Percentiles rank a stretch among this genome's conserved stretches.
Conservation (phyloP, 768 basidiomycete genomes). For the Suillus occidentalis region DNA sequence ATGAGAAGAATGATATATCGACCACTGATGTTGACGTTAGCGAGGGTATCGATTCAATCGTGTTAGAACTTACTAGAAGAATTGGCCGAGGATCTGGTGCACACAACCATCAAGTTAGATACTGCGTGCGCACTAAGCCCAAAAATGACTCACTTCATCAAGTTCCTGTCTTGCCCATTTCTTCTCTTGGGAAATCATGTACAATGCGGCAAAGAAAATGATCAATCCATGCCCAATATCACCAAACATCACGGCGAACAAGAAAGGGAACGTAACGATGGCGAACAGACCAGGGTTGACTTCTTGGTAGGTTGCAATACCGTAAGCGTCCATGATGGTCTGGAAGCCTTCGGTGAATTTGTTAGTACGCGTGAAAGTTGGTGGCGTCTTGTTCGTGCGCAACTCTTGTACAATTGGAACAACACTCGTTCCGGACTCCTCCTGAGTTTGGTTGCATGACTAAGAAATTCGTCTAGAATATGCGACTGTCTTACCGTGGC, state of each 20-base stretch:
- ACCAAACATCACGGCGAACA: constrained; percentile 99
- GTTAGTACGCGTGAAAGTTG: constrained; percentile 92
- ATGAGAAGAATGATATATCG: constrained; percentile 98
- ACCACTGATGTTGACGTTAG: constrained; percentile 55
- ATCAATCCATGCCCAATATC: constrained; percentile 96
- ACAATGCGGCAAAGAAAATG: constrained; percentile 70
- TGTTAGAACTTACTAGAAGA: constrained; percentile 78
- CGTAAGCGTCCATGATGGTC: constrained; percentile 97
- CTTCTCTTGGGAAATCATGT: constrained; percentile 87
- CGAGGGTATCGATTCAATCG: constrained; percentile 11
- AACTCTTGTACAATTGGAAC: constrained; percentile 92
- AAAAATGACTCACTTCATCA: constrained; percentile 57
- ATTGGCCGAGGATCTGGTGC: constrained; percentile 73
- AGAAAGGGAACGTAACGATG: constrained; percentile 91
- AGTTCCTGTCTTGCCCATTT: constrained; percentile 71
- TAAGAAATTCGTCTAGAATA: background rate
- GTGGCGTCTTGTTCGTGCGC: constrained; percentile 86
- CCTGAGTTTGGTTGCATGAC: constrained; percentile 36
- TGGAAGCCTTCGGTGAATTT: constrained; percentile 98
- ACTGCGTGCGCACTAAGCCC: background rate
- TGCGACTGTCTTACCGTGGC: constrained; percentile 64
- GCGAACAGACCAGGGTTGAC: constrained; percentile 96
- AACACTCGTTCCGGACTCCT: constrained; percentile 90
- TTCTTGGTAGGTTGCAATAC: constrained; percentile 92
- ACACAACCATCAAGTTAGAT: constrained; percentile 3